Evolutionary conservation across 139 green algal species (phyloP), one percentile per base, ranked within the genome.

Genomic region (Eudorina sp.): DNA sequence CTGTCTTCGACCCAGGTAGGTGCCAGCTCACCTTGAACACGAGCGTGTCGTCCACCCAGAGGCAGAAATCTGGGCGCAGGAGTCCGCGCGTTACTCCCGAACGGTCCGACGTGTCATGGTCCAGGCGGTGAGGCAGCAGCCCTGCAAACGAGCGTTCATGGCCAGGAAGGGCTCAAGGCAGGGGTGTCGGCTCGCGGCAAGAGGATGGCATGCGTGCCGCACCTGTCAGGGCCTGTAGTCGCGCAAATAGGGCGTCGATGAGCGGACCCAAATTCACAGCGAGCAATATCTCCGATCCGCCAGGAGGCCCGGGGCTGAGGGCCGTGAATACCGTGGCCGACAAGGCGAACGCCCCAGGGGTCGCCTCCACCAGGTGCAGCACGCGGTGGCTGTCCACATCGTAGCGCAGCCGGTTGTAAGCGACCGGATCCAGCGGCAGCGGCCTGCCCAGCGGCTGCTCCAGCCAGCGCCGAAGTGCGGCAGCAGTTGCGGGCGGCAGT

Each of bases 61-160:
- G 40, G 40, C 69, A 77, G 40, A 77, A 77, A 14, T 53, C 69
- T 77, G 69, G 69, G 69, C 69, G 62, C 62, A 40, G 29, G 29
- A 18, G n/a, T 72, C 6, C 16, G 62, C 29, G 40, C 69, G 69
- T 14, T 5, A 34, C 69, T 77, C 69, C 69, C 4, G 40, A 77
- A 53, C 2, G 40, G 69, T 77, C 69, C 69, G 40, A 53, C 40
- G 29, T 41, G 62, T 53, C 40, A 34, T 77, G 40, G 40, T 34
- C 69, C 40, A 77, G 2, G 69, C 69, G 69, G 69, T 77, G 69
- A 77, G 69, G 69, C 38, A 77, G 40, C 69, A 77, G 69, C 40
- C 69, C 69, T 77, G 69, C 69, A 77, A 77, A 55, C 69, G 69
- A 77, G 69, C 40, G 19, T 75, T 75, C 66, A 75, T 75, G 66